These are phyloP conservation scores for Pulveroboletus sp. DNA, from an alignment of 1,284 basidiomycete genomes.

Conservation along the genomic window DNA sequence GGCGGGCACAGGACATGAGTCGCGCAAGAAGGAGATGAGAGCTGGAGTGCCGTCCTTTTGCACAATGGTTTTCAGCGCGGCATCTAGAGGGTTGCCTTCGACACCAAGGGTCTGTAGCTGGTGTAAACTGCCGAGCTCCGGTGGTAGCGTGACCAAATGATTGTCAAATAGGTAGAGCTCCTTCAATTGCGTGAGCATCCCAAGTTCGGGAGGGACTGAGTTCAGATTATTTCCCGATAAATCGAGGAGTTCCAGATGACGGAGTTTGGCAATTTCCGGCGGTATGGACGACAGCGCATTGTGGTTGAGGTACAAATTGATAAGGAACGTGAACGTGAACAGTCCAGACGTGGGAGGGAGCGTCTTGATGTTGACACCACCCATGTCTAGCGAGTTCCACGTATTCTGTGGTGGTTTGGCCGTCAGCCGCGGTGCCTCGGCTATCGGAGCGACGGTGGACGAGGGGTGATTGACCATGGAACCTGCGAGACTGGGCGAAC, in stretches of 20 bases:
- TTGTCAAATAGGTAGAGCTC: slow-evolving; percentile 98
- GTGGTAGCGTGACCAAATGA: slow-evolving; percentile 80
- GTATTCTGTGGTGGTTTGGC: slow-evolving; percentile 66
- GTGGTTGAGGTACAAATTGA: slow-evolving; percentile 96
- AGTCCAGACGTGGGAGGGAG: slow-evolving; percentile 81
- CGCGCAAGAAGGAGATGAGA: slow-evolving; percentile 86
- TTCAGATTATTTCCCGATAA: slow-evolving; percentile 87
- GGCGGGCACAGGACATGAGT: slow-evolving; percentile 80
- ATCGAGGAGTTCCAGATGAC: slow-evolving; percentile 89
- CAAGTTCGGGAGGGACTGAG: slow-evolving; percentile 84
- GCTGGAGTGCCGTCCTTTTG: slow-evolving; percentile 93
- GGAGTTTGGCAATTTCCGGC: slow-evolving; percentile 81
- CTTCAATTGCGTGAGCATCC: slow-evolving; percentile 87
- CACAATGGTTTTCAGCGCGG: slow-evolving; percentile 74
- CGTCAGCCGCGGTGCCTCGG: slow-evolving; percentile 60
- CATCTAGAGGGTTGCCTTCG: slow-evolving; percentile 93
- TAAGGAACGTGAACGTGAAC: slow-evolving; percentile 92
- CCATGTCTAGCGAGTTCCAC: slow-evolving; percentile 96
- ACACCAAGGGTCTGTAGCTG: slow-evolving; percentile 93
- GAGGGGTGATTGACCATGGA: slow-evolving; percentile 66
- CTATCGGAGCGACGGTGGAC: slow-evolving; percentile 67
- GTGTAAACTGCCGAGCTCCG: slow-evolving; percentile 88
- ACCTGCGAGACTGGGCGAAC: slow-evolving; percentile 40
- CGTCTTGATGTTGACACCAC: slow-evolving; percentile 91
- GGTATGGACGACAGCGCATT: slow-evolving; percentile 85